These are phyloP conservation scores for Acanthamoeba royreba DNA, from an alignment of 208 protist genomes.

Conservation along the genomic window DNA sequence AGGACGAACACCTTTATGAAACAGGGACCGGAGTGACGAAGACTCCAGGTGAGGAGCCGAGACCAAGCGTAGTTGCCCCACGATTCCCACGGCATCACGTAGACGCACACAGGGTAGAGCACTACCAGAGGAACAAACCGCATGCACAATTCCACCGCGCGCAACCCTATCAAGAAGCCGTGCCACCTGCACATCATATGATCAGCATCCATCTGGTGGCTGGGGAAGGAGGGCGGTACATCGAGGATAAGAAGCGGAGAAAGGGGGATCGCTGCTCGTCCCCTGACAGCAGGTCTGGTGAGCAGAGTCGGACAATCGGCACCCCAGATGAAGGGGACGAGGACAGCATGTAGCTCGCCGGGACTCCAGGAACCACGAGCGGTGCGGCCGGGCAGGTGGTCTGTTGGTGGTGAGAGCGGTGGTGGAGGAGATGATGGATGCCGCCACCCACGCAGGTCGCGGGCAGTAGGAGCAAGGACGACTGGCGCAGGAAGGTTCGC, in stretches of 20 bases:
- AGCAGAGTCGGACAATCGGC: too few species aligned
- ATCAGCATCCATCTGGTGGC: background rate
- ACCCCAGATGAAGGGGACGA: too few species aligned
- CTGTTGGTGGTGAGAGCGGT: too few species aligned
- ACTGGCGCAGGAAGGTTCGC: too few species aligned
- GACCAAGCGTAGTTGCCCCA: background rate
- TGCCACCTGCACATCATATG: background rate
- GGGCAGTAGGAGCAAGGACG: too few species aligned
- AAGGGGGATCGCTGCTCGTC: too few species aligned
- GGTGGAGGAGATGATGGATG: too few species aligned
- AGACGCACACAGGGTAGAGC: background rate
- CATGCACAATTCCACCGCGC: background rate
- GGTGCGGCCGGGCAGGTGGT: too few species aligned
- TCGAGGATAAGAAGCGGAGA: background rate
- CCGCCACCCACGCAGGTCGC: too few species aligned
- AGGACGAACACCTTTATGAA: constrained; percentile 18
- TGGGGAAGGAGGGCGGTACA: background rate
- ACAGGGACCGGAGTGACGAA: background rate
- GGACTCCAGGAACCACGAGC: too few species aligned
- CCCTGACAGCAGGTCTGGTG: too few species aligned
- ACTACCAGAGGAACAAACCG: background rate
- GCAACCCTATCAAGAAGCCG: background rate
- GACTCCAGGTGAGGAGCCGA: background rate
- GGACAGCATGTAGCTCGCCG: too few species aligned
- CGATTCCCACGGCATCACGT: background rate